Evolutionary conservation across 768 basidiomycete species (phyloP).

Genomic region (Suillus tomentosus): DNA sequence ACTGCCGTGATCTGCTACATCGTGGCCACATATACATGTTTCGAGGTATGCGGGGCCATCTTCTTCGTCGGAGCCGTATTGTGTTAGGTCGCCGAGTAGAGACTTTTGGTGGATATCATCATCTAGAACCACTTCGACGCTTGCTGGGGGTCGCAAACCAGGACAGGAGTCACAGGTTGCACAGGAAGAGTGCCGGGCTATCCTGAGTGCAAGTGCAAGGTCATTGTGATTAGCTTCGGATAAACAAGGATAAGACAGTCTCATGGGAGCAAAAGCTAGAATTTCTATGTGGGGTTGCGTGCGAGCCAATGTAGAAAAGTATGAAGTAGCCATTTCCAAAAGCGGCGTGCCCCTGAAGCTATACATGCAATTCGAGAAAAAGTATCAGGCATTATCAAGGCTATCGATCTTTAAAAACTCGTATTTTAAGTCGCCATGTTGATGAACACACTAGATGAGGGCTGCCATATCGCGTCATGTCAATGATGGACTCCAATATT

Average conservation of each 20-base stretch:
- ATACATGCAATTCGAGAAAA: background rate
- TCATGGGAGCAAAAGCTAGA: conserved; percentile 43
- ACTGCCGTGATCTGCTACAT: conserved; percentile 65
- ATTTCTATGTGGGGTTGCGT: conserved; percentile 6
- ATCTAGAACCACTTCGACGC: conserved; percentile 61
- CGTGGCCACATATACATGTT: conserved; percentile 71
- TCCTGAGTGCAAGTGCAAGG: conserved; percentile 64
- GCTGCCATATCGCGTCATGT: background rate
- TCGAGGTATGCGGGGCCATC: conserved; percentile 57
- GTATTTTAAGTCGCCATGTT: background rate
- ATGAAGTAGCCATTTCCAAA: background rate
- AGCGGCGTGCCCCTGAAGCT: background rate
- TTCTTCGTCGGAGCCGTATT: conserved; percentile 75
- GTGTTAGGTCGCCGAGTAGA: conserved; percentile 54
- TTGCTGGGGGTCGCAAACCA: conserved; percentile 68
- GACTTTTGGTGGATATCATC: conserved; percentile 43
- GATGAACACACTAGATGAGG: background rate
- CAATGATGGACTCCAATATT: background rate
- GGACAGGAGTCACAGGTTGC: conserved; percentile 61
- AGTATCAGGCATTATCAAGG: too few relatives aligned
- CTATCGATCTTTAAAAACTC: too few relatives aligned
- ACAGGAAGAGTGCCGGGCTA: conserved; percentile 82
- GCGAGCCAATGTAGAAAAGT: background rate
- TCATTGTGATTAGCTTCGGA: conserved; percentile 50
- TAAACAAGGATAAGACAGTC: conserved; percentile 67